Conservation (phyloP, 805 yeast genomes). For the Kurtzmaniella fragi region DNA sequence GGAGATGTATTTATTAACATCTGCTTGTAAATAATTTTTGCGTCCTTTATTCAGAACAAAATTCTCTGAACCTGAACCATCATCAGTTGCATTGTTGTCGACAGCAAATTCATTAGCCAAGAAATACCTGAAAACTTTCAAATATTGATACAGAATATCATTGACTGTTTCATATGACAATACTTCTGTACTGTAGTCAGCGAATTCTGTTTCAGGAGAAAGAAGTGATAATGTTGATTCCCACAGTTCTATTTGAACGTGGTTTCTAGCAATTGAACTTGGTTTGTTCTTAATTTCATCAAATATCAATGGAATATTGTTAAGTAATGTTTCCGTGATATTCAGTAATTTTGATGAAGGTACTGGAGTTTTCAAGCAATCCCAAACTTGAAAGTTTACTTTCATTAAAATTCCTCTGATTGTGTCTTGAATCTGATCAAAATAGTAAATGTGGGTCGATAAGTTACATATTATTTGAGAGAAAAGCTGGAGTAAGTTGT, state of each 20-base stretch:
- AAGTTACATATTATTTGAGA: conserved; percentile 61
- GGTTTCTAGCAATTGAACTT: conserved; percentile 36
- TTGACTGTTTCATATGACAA: conserved; percentile 20
- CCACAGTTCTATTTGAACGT: conserved; percentile 41
- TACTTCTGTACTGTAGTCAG: conserved; percentile 5
- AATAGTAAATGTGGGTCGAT: conserved; percentile 75
- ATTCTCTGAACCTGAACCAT: conserved; percentile 9
- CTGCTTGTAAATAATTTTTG: conserved; percentile 28
- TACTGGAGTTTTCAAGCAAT: background rate
- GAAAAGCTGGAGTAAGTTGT: conserved; percentile 38
- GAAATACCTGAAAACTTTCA: conserved; percentile 33
- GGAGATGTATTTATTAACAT: conserved; percentile 38
- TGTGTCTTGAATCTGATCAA: conserved; percentile 82
- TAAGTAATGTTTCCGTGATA: conserved; percentile 25
- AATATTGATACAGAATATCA: conserved; percentile 35
- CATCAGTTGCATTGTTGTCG: conserved; percentile 6
- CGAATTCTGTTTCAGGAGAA: conserved; percentile 15
- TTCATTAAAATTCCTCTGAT: conserved; percentile 58
- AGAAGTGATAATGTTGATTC: conserved; percentile 33
- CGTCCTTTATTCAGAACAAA: conserved; percentile 2
- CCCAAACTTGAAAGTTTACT: conserved; percentile 27
- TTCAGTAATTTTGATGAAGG: conserved; percentile 9
- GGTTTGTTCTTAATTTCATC: conserved; percentile 24
- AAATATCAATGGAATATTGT: conserved; percentile 27
- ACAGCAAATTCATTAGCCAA: conserved; percentile 23